Evolutionary conservation across 768 basidiomycete genomes (phyloP).

Genomic region (Agaricus blazei): DNA sequence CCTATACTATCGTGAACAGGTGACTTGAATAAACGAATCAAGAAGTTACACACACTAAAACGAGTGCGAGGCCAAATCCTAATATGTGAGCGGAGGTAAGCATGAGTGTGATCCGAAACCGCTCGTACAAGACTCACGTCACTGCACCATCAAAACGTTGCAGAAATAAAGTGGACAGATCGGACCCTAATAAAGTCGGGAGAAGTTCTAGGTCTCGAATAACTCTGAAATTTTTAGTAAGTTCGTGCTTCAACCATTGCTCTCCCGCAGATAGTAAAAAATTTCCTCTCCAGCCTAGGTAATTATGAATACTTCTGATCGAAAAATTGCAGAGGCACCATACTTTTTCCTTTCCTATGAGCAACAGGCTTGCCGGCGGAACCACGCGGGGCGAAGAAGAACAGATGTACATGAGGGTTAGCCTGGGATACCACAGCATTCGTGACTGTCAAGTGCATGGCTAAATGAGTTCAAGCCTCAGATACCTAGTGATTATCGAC

Average conservation of each 20-base stretch:
- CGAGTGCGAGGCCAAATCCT: conserved; percentile 87
- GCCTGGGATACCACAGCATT: conserved; percentile 94
- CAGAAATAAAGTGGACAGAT: conserved; percentile 96
- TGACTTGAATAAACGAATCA: neutral
- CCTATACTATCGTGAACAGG: conserved; percentile 33
- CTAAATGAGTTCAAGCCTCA: conserved; percentile 3
- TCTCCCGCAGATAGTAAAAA: conserved; percentile 89
- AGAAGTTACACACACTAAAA: conserved; percentile 44
- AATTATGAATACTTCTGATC: conserved; percentile 15
- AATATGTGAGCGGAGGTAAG: conserved; percentile 7
- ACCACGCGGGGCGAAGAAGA: conserved; percentile 90
- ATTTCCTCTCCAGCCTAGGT: conserved; percentile 88
- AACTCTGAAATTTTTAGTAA: conserved; percentile 97
- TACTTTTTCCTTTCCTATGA: conserved; percentile 89
- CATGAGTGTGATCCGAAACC: neutral
- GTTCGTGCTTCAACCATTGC: conserved; percentile 91
- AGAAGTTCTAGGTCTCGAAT: conserved; percentile 95
- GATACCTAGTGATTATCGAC: neutral
- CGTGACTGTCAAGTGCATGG: conserved; percentile 49
- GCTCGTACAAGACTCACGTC: conserved; percentile 53
- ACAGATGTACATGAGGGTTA: conserved; percentile 88
- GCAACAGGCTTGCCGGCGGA: conserved; percentile 92
- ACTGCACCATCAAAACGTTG: conserved; percentile 89
- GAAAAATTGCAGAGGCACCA: neutral
- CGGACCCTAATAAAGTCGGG: conserved; percentile 87